These are phyloP conservation scores for Aspergillus melleus DNA, from an alignment of 2,329 filamentous ascomycete genomes.

Conservation along the genomic window DNA sequence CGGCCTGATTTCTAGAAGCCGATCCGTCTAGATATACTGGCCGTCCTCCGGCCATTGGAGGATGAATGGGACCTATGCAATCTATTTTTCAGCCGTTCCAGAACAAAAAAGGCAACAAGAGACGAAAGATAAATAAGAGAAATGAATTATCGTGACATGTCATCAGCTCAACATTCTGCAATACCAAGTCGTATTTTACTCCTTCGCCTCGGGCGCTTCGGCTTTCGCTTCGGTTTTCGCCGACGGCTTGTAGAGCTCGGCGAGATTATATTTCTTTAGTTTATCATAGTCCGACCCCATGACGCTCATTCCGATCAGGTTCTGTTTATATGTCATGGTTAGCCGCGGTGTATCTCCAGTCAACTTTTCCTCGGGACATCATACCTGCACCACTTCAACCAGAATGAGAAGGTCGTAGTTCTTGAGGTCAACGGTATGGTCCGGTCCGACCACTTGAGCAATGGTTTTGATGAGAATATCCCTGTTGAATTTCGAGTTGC, in stretches of 20 bases:
- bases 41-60: too few relatives aligned
- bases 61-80: too few relatives aligned
- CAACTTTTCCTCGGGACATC: constrained; percentile 18
- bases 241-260: constrained; percentile 59
- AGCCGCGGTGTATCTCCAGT: constrained; percentile 13
- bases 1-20: too few relatives aligned
- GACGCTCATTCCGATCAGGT: constrained; percentile 64
- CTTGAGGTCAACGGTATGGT: constrained; percentile 61
- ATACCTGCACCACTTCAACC: constrained; percentile 63
- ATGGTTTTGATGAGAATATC: constrained; percentile 62
- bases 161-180: not conserved
- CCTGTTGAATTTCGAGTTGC: constrained; percentile 58
- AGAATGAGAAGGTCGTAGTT: constrained; percentile 62
- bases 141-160: not conserved
- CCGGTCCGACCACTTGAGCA: constrained; percentile 57
- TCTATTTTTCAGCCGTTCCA: too few relatives aligned
- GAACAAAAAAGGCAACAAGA: too few relatives aligned
- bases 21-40: too few relatives aligned
- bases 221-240: constrained; percentile 27
- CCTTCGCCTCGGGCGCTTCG: constrained; percentile 10
- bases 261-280: constrained; percentile 63
- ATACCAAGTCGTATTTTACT: not conserved
- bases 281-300: constrained; percentile 60
- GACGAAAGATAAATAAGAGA: too few relatives aligned
- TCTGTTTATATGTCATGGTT: constrained; percentile 43